These are phyloP conservation scores for Pisolithus sp. DNA, from an alignment of 768 basidiomycete species.

Conservation along the genomic window DNA sequence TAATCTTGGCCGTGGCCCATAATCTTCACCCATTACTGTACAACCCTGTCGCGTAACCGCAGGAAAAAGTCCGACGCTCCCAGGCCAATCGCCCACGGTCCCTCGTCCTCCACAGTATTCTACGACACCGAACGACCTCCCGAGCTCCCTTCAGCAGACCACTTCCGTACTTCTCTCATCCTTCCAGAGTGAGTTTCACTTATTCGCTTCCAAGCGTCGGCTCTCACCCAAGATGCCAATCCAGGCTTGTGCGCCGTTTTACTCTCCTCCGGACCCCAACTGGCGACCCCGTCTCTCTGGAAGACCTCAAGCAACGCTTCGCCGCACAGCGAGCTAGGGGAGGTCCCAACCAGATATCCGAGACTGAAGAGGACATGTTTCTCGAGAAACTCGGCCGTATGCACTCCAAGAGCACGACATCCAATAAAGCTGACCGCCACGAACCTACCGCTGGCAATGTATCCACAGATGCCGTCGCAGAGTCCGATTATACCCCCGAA, in stretches of 20 bases:
- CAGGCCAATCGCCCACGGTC: slow-evolving; percentile 39
- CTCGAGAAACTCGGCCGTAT: slow-evolving; percentile 61
- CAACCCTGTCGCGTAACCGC: slow-evolving; percentile 14
- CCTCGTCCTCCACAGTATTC: slow-evolving; percentile 23
- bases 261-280: slow-evolving; percentile 66
- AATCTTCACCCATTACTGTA: slow-evolving; percentile 12
- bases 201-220: slow-evolving; percentile 7
- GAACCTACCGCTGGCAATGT: slow-evolving; percentile 12
- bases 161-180: slow-evolving; percentile 84
- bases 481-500: slow-evolving; percentile 28
- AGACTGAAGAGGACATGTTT: slow-evolving; percentile 83
- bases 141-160: slow-evolving; percentile 58
- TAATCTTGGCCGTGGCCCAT: neutral
- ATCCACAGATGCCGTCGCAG: slow-evolving; percentile 13
- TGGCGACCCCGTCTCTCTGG: slow-evolving; percentile 59
- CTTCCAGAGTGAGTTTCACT: slow-evolving; percentile 65
- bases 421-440: slow-evolving; percentile 12
- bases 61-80: slow-evolving; percentile 75
- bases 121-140: slow-evolving; percentile 39
- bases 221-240: slow-evolving; percentile 8
- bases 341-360: slow-evolving; percentile 59
- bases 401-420: slow-evolving; percentile 29
- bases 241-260: slow-evolving; percentile 76
- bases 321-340: slow-evolving; percentile 74
- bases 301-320: slow-evolving; percentile 58